These are phyloP conservation scores for Pseudofabraea citricarpa DNA, from an alignment of 2,329 filamentous ascomycete species.

Conservation along the genomic window DNA sequence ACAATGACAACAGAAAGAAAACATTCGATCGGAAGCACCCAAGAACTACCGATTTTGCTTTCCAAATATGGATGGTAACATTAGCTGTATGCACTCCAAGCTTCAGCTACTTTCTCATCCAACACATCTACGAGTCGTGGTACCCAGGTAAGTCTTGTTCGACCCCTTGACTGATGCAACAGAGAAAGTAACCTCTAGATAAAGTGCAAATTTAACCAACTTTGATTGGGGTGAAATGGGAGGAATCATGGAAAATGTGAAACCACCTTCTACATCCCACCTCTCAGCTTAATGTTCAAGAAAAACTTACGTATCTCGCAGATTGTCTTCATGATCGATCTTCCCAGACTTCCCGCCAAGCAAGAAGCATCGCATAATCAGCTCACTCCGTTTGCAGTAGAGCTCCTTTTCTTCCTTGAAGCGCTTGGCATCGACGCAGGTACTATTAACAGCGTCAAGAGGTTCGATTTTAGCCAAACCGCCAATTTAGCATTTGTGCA, in stretches of 20 bases:
- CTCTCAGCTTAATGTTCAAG: no score
- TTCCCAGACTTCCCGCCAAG: conserved; percentile 50
- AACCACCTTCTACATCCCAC: conserved; percentile 6
- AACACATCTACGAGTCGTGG: conserved; percentile 68
- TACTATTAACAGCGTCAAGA: conserved; percentile 62
- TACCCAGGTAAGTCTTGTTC: conserved; percentile 63
- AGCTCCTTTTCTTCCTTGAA: conserved; percentile 65
- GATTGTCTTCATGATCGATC: conserved; percentile 87
- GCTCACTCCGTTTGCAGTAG: conserved; percentile 57
- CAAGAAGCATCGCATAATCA: conserved; percentile 17
- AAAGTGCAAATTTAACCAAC: no score
- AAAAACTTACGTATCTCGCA: no score
- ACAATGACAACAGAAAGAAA: conserved; percentile 36
- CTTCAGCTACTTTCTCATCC: conserved; percentile 82
- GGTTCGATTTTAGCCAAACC: conserved; percentile 80
- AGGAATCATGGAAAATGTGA: conserved; percentile 72
- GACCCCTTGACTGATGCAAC: no score
- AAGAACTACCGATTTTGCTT: conserved; percentile 69
- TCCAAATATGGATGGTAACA: conserved; percentile 64
- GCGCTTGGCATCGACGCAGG: conserved; percentile 60
- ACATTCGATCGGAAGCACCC: conserved; percentile 45
- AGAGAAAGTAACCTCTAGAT: no score
- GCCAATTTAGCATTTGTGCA: conserved; percentile 74
- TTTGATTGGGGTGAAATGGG: conserved; percentile 44
- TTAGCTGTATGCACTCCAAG: conserved; percentile 88